These are phyloP conservation scores for Whalleya microplaca DNA, from an alignment of 2,329 filamentous ascomycete species.

Conservation along the genomic window DNA sequence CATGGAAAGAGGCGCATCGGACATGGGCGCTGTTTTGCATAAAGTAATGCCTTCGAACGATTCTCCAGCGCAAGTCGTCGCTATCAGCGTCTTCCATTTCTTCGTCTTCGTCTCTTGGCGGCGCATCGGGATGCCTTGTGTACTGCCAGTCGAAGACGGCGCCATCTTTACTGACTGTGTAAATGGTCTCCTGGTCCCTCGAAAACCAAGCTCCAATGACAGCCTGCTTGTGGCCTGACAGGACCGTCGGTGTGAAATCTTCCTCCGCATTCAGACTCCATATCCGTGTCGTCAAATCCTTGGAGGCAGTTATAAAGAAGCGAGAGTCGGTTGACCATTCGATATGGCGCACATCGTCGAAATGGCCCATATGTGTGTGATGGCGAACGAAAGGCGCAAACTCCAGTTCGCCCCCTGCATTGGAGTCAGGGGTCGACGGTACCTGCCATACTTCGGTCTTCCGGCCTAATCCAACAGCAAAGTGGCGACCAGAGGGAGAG, in stretches of 20 bases:
- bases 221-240: conserved; percentile 88
- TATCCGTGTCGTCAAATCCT: conserved; percentile 89
- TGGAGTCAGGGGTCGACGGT: conserved; percentile 83
- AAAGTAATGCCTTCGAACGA: conserved; percentile 90
- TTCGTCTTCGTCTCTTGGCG: conserved; percentile 58
- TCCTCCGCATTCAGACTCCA: conserved; percentile 91
- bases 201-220: conserved; percentile 98
- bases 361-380: conserved; percentile 84
- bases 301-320: conserved; percentile 91
- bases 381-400: conserved; percentile 94
- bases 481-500: conserved; percentile 87
- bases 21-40: conserved; percentile 87
- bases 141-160: conserved; percentile 95
- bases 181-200: conserved; percentile 90
- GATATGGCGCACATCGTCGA: conserved; percentile 82
- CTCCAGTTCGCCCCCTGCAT: conserved; percentile 79
- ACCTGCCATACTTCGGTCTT: conserved; percentile 96
- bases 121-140: conserved; percentile 60
- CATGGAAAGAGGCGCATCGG: conserved; percentile 88
- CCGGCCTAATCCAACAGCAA: conserved; percentile 84
- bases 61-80: conserved; percentile 82
- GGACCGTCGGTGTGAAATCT: conserved; percentile 84
- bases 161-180: conserved; percentile 96
- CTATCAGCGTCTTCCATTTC: conserved; percentile 64
- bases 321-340: conserved; percentile 96